Conservation (phyloP, 176 grass and related monocot species). For the Aegilops bicornis region DNA sequence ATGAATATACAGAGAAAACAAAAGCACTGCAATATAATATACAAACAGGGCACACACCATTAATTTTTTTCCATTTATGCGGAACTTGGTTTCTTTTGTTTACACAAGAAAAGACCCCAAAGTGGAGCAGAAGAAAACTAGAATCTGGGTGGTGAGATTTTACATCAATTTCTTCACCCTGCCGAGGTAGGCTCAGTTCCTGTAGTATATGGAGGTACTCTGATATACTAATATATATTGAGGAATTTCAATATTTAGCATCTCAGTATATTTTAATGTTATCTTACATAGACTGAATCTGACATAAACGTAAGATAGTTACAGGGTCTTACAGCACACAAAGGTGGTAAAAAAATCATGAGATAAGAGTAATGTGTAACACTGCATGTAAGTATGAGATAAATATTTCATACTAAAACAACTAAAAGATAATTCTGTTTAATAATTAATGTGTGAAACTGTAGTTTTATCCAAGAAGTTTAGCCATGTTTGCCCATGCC, state of each 20-base stretch:
- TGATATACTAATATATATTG: neutral
- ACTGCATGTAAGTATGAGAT: neutral
- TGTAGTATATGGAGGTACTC: neutral
- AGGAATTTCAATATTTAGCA: neutral
- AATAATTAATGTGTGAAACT: neutral
- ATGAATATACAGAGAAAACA: neutral
- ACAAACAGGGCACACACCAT: neutral
- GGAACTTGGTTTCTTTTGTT: neutral
- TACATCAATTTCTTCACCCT: neutral
- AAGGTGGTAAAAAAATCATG: neutral
- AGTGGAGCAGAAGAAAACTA: neutral
- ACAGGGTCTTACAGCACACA: neutral
- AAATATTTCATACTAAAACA: constrained; percentile 2
- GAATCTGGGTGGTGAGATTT: neutral
- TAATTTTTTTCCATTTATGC: neutral
- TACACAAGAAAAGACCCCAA: neutral
- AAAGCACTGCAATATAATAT: neutral
- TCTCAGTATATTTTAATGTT: neutral
- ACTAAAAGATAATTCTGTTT: neutral
- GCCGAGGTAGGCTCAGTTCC: neutral
- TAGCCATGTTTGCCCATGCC: neutral
- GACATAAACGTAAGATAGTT: constrained; percentile 2
- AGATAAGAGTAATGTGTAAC: neutral
- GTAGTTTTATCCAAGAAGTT: neutral
- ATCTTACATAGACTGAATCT: neutral